These are phyloP conservation scores for Lachnellula hyalina DNA, from an alignment of 2,329 filamentous ascomycete species.

Conservation along the genomic window DNA sequence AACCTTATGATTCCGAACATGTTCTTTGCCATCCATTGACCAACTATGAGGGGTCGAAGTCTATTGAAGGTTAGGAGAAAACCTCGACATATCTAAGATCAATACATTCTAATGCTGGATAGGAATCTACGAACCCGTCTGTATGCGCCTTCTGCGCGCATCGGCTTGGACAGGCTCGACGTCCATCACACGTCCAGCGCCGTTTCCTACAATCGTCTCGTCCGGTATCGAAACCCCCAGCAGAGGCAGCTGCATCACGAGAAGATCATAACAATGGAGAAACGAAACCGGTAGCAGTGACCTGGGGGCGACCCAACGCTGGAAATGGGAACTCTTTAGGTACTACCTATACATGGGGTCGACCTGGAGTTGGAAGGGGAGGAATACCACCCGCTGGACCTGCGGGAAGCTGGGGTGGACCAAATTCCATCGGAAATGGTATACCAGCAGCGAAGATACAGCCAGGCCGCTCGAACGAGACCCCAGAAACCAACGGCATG, in stretches of 20 bases:
- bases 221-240: conserved; percentile 21
- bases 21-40: conserved; percentile 13
- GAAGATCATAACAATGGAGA: conserved; percentile 3
- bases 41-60: conserved; percentile 29
- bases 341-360: conserved; percentile 9
- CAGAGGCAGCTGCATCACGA: conserved; percentile 14
- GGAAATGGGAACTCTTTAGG: conserved; percentile 1
- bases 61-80: conserved; percentile 22
- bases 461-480: neutral
- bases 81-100: neutral
- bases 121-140: conserved; percentile 27
- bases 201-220: conserved; percentile 30
- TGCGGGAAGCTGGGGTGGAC: conserved; percentile 1
- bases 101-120: conserved; percentile 5
- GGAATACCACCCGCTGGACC: conserved; percentile 3
- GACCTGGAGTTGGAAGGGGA: conserved; percentile 8
- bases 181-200: conserved; percentile 28
- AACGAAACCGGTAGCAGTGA: neutral
- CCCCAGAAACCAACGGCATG: conserved; percentile 7
- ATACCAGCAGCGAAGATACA: neutral
- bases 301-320: conserved; percentile 15
- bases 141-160: conserved; percentile 32
- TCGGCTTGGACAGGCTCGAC: conserved; percentile 26
- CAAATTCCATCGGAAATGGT: neutral
- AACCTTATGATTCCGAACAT: conserved; percentile 2